Evolutionary conservation across 1,139 yeast species (phyloP), one percentile per base, ranked within the genome.

Genomic region (Yamadazyma siamensis): DNA sequence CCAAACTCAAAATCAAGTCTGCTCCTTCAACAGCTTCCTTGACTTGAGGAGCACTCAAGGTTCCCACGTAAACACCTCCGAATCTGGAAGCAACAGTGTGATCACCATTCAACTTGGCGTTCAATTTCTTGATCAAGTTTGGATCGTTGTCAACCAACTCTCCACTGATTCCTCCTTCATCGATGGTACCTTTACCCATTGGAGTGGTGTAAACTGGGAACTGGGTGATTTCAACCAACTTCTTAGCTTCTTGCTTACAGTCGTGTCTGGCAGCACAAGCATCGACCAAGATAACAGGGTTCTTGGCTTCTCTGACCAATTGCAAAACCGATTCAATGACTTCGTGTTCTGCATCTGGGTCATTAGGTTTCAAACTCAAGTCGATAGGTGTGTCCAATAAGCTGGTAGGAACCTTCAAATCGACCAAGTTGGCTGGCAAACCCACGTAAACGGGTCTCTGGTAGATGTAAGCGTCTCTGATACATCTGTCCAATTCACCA

Each of bases 201-300:
- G 95, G 95, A 31, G 95, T 85, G 34, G 83, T 83, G 62, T 76
- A 85, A 21, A 82, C 84, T 23, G 94, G 94, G 77, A 79, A 85
- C 54, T 82, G 80, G 28, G 95, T 83, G 32, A 64, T 51, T 45
- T 77, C 75, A 34, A 83, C 82, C 52, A 86, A 71, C 44, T 66
- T 58, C 41, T 61, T 65, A 38, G 84, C 80, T 59, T 81, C 87
- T 21, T 57, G 61, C 50, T 70, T 71, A 49, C 80, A 82, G 43
- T 70, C 70, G 59, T 85, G 94, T 64, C 95, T 75, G 31, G 81
- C 65, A 39, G 89, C 87, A 70, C 95, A 85, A 24, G 95, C 94
- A 62, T 86, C 95, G 28, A 85, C 88, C 47, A 86, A 66, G 45
- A 86, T 75, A 40, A 83, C 59, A 41, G 95, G 95, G 59, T 77